Percentiles rank a stretch among this genome's conserved stretches.
phyloP scores from a whole-genome alignment of 257 asterid species.

The Cynanchum wilfordii region DNA sequence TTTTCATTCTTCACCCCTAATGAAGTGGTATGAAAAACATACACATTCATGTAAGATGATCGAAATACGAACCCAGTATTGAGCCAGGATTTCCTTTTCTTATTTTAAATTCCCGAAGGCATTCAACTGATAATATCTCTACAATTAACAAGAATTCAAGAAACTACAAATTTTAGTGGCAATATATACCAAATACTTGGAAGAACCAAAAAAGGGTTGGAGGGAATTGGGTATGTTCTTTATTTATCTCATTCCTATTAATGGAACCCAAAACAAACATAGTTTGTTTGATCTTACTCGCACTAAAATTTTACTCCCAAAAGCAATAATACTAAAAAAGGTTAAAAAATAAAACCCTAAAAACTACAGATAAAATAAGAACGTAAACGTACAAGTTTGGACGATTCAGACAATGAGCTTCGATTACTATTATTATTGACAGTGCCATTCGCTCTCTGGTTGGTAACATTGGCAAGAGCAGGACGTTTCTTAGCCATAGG shows the following conservation, averaged over 20 bases:
- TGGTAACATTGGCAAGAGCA: slow-evolving; percentile 67
- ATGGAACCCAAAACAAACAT: background rate
- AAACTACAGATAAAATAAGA: background rate
- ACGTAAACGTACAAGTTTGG: slow-evolving; percentile 48
- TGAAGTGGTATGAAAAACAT: background rate
- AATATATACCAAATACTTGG: too few species aligned
- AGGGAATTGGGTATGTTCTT: too few species aligned
- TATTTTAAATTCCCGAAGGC: background rate
- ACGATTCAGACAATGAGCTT: slow-evolving; percentile 33
- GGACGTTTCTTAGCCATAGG: slow-evolving; percentile 66
- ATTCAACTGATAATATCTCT: background rate
- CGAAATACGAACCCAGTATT: background rate
- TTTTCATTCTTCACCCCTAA: background rate
- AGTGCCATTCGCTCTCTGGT: slow-evolving; percentile 45
- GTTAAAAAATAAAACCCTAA: background rate
- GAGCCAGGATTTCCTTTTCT: background rate
- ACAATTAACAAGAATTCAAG: background rate
- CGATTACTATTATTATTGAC: slow-evolving; percentile 17
- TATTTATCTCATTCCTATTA: background rate
- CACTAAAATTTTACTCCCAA: background rate
- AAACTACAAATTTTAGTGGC: background rate
- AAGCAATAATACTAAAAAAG: background rate
- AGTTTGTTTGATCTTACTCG: background rate
- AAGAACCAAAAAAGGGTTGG: background rate
- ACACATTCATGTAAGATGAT: background rate